Evolutionary conservation across 2,329 filamentous ascomycete genomes (phyloP), one percentile per base, ranked within the genome.

Genomic region (Talaromyces sp.): DNA sequence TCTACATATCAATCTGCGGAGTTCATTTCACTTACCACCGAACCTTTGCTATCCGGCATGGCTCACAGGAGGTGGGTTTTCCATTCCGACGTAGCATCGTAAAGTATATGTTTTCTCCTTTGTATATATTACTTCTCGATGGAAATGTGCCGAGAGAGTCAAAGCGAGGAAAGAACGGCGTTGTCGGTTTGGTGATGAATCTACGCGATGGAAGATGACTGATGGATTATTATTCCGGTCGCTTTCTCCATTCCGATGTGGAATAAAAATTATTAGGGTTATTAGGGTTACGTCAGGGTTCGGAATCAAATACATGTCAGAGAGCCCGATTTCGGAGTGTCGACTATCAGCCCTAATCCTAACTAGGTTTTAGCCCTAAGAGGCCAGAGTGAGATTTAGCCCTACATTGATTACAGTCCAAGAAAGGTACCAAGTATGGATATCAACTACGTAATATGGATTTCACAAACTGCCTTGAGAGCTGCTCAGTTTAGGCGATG

Each of bases 21-120:
- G 27, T n/a, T 53, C 5, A 15, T 34, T 22, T 38, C 38, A 58
- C 53, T 22, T 13, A 58, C 56, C 76, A 78, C 53, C 72, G 73
- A 58, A 77, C 69, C 64, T 78, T 78, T 19, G 75, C 72, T 64
- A 74, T 73, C 36, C 76, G 74, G 65, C 76, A 78, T 13, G 76
- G 75, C 65, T 78, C 75, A 61, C 76, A 78, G 6, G 75, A 78
- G 54, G 75, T 74, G n/a, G 74, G 68, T 36, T 73, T 70, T n/a
- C 76, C 75, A 70, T 78, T 78, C 49, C 72, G 73, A 53, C 76
- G 75, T 15, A 74, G 73, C 63, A 65, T 65, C n/a, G 27, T 43
- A 3, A 15, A 34, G 29, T 54, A 6, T 3, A 31, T 25, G 3
- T 49, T 49, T 49, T 1, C 45, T 25, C 27, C 27, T 27, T 49